Evolutionary conservation across 108 stramenopile species (phyloP), one percentile per base, ranked within the genome.

Genomic region (Nannochloropsis salina): DNA sequence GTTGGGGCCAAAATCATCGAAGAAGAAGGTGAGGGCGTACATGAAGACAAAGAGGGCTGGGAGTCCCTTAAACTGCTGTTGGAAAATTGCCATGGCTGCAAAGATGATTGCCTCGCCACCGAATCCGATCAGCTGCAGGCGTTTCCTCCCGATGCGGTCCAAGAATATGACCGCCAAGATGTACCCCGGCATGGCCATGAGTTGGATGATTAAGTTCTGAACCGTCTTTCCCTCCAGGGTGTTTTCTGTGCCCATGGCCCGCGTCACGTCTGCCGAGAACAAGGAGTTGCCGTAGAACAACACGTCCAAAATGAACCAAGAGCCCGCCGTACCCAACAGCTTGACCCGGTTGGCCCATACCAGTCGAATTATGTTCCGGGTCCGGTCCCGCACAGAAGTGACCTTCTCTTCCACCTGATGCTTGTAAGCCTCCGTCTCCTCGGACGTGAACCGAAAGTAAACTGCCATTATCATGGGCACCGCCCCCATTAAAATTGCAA

Each of bases 241-340:
- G 42, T 45, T 84, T 84, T 83, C 80, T 44, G 44, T n/a, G 41
- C 80, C 88, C 88, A 47, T 84, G 43, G 47, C 80, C 84, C 31
- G 82, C 81, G 47, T 88, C 84, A 88, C 88, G 42, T 85, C 84
- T 3, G 81, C 74, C 9, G 81, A 44, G 21, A 85, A 79, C 42
- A 9, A 10, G 15, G 81, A 80, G 47, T 92, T 92, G 44, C 90
- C 92, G 85, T 93, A 93, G 44, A 92, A 92, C n/a, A 84, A 40
- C 22, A 93, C 86, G 82, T 93, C 93, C 42, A 90, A 91, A n/a
- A 93, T 43, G 21, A 93, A 92, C 93, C 93, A 93, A 42, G 88
- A 86, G 21, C 88, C 89, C n/a, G 92, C 90, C 18, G 92, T 92
- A 41, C 93, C 93, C 42, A 91, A 41, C n/a, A 93, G 82, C 43